Evolutionary conservation across 768 basidiomycete species (phyloP).

Genomic region (Mycena pura): DNA sequence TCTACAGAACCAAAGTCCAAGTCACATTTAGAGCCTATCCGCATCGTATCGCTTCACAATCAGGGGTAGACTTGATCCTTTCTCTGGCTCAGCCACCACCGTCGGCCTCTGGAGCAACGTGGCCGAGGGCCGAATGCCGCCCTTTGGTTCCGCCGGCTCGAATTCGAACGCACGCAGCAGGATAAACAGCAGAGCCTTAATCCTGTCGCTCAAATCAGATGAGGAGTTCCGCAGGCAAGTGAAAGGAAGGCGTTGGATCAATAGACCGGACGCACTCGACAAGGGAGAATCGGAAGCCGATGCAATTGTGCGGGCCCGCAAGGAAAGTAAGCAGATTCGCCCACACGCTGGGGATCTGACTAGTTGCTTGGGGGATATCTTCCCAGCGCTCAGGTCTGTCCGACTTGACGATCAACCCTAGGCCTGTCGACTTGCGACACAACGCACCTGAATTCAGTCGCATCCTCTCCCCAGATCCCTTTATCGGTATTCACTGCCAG

Average conservation of each 20-base stretch:
- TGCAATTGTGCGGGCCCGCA: slow-evolving; percentile 46
- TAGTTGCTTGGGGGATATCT: slow-evolving; percentile 49
- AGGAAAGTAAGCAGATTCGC: slow-evolving; percentile 66
- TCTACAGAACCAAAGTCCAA: no score
- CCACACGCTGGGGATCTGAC: slow-evolving; percentile 64
- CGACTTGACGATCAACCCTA: not conserved
- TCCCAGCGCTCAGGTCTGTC: slow-evolving; percentile 71
- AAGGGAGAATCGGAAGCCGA: slow-evolving; percentile 9
- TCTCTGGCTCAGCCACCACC: not conserved
- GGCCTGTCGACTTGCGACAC: no score
- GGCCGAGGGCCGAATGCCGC: not conserved
- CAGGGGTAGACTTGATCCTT: not conserved
- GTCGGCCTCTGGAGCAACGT: not conserved
- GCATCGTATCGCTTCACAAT: not conserved
- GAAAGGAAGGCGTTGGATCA: no score
- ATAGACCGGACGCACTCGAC: slow-evolving; percentile 3
- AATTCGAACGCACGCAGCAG: slow-evolving; percentile 53
- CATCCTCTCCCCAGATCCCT: slow-evolving; percentile 68
- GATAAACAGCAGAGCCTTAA: not conserved
- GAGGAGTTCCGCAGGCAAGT: not conserved
- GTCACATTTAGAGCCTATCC: no score
- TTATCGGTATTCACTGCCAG: slow-evolving; percentile 56
- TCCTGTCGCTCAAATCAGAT: not conserved
- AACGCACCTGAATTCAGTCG: slow-evolving; percentile 62
- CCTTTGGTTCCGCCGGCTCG: slow-evolving; percentile 25